These are phyloP conservation scores for Pezicula rhizophila DNA, from an alignment of 2,329 filamentous ascomycete genomes.

Conservation along the genomic window DNA sequence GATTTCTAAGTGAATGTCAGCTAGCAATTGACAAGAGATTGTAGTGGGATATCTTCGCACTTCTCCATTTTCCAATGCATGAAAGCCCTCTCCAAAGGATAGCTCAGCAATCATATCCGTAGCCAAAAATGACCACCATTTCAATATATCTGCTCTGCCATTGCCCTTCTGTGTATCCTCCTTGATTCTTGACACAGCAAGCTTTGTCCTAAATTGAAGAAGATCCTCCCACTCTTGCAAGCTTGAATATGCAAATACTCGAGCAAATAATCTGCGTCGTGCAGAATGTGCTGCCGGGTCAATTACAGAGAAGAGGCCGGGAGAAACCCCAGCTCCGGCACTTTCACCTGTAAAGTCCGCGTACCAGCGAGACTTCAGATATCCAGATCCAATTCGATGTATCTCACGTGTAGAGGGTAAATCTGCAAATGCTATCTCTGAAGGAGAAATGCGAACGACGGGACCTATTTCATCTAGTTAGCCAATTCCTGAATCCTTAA, in stretches of 20 bases:
- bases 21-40: not conserved
- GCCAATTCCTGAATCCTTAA: too few species aligned
- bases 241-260: conserved; percentile 32
- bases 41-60: conserved; percentile 24
- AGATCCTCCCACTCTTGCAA: conserved; percentile 27
- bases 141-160: conserved; percentile 39
- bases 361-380: conserved; percentile 31
- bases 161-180: conserved; percentile 33
- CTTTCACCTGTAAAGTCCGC: conserved; percentile 11
- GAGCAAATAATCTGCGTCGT: conserved; percentile 32
- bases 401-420: conserved; percentile 26
- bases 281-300: conserved; percentile 33
- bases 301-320: conserved; percentile 33
- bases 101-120: conserved; percentile 49
- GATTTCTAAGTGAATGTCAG: not conserved
- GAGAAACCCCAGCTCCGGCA: not conserved
- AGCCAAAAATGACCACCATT: conserved; percentile 49
- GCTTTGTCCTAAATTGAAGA: conserved; percentile 30
- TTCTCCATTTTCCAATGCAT: conserved; percentile 42
- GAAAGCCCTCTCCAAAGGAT: conserved; percentile 50
- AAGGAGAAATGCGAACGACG: conserved; percentile 24
- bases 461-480: not conserved
- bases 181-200: conserved; percentile 37
- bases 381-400: conserved; percentile 28
- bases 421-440: conserved; percentile 35